These are phyloP conservation scores for Aspergillus phoenicis DNA, from an alignment of 2,329 filamentous ascomycete genomes.

Conservation along the genomic window DNA sequence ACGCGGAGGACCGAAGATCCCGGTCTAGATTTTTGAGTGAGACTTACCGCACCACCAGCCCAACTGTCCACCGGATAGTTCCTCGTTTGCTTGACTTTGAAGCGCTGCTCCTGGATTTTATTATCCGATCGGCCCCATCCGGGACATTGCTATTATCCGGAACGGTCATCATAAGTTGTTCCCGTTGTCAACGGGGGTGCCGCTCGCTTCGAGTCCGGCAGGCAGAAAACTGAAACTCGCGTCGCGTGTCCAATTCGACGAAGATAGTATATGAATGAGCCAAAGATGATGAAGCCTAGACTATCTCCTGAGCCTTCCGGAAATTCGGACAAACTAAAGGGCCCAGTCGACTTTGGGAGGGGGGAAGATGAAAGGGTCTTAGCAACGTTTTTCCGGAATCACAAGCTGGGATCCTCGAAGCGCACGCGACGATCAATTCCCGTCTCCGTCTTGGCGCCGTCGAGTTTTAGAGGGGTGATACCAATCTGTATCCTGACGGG, in stretches of 20 bases:
- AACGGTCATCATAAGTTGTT: slow-evolving; percentile 26
- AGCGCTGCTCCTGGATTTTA: slow-evolving; percentile 12
- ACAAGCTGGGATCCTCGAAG: slow-evolving; percentile 1
- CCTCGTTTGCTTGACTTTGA: slow-evolving; percentile 21
- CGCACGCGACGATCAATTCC: slow-evolving; percentile 1
- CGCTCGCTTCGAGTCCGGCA: background rate
- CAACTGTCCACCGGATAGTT: slow-evolving; percentile 38
- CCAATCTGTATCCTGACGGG: background rate
- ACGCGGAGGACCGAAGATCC: background rate
- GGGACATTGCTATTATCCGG: slow-evolving; percentile 31
- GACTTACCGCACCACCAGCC: slow-evolving; percentile 40
- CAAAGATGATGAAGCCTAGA: background rate
- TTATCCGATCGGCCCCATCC: slow-evolving; percentile 23
- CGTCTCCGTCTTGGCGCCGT: background rate
- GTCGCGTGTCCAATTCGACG: slow-evolving; percentile 10
- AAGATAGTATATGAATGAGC: background rate
- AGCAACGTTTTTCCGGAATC: slow-evolving; percentile 1
- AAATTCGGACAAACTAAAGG: background rate
- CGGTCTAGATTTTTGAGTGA: slow-evolving; percentile 10
- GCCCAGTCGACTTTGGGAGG: background rate
- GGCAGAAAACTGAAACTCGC: slow-evolving; percentile 3
- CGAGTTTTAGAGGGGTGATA: background rate
- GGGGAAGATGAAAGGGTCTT: background rate
- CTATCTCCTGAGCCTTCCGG: background rate
- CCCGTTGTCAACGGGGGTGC: slow-evolving; percentile 13